Percentiles rank a stretch among this genome's conserved stretches.
Evolutionary conservation across 2,329 filamentous ascomycete species (phyloP).

Genomic region (Pseudocercospora fijiensis): DNA sequence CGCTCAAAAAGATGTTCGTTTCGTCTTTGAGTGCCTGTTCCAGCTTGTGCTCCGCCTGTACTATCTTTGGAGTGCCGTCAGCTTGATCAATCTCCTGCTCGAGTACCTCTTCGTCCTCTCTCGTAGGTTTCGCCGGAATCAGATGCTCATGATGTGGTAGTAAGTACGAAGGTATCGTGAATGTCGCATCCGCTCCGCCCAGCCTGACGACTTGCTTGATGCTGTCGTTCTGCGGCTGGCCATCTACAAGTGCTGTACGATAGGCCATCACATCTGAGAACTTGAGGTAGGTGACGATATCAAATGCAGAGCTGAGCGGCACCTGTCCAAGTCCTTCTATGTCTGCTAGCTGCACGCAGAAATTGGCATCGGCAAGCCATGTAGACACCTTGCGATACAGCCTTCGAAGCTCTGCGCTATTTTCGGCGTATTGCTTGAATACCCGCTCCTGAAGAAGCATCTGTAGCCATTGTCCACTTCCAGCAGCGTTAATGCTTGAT

Average conservation of each 20-base stretch:
- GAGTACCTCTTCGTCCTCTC: slow-evolving; percentile 36
- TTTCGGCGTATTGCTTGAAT: slow-evolving; percentile 51
- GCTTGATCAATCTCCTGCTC: slow-evolving; percentile 44
- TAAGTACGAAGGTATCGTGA: slow-evolving; percentile 51
- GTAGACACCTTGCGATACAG: slow-evolving; percentile 49
- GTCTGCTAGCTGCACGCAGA: slow-evolving; percentile 50
- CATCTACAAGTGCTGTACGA: slow-evolving; percentile 39
- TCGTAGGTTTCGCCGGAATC: slow-evolving; percentile 45
- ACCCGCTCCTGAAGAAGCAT: slow-evolving; percentile 49
- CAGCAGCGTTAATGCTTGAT: slow-evolving; percentile 51
- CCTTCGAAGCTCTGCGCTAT: slow-evolving; percentile 47
- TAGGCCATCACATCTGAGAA: slow-evolving; percentile 53
- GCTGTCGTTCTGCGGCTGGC: slow-evolving; percentile 40
- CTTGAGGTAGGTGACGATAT: slow-evolving; percentile 49
- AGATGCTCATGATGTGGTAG: slow-evolving; percentile 58
- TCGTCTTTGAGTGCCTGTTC: slow-evolving; percentile 49
- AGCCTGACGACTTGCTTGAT: slow-evolving; percentile 53
- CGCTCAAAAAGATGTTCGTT: slow-evolving; percentile 48
- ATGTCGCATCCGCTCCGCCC: slow-evolving; percentile 52
- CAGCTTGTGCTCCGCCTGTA: slow-evolving; percentile 44
- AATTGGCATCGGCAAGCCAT: slow-evolving; percentile 56
- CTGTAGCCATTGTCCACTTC: slow-evolving; percentile 53
- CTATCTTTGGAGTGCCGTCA: slow-evolving; percentile 46
- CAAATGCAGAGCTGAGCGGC: slow-evolving; percentile 50
- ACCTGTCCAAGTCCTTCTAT: slow-evolving; percentile 50